Conservation (phyloP, 2,329 filamentous ascomycete species). For the Metarhizium guizhouense region DNA sequence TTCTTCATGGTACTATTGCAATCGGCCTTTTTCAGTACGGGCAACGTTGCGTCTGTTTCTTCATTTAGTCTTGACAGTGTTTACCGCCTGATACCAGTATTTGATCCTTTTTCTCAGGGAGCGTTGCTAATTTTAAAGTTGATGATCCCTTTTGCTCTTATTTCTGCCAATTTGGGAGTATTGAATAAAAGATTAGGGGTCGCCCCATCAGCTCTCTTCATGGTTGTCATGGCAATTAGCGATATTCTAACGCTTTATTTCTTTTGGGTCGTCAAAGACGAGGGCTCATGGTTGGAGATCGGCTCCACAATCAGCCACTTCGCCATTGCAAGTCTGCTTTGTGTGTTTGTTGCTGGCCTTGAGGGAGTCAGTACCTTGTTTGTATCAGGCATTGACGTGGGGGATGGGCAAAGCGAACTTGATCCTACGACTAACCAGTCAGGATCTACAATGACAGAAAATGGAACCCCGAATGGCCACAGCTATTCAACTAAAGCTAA, state of each 20-base stretch:
- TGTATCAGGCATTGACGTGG: conserved; percentile 69
- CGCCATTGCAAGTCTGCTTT: conserved; percentile 79
- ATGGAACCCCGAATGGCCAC: not conserved
- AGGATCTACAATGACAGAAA: not conserved
- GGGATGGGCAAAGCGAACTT: conserved; percentile 9
- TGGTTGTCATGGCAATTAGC: conserved; percentile 84
- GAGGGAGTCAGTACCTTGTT: conserved; percentile 81
- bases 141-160: conserved; percentile 84
- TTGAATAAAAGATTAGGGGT: conserved; percentile 78
- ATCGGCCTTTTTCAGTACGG: conserved; percentile 93
- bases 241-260: conserved; percentile 92
- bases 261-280: conserved; percentile 95
- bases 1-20: conserved; percentile 96
- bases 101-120: conserved; percentile 87
- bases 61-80: conserved; percentile 92
- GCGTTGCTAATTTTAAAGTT: conserved; percentile 82
- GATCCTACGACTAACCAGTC: not conserved
- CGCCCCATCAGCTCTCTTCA: conserved; percentile 82
- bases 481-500: not conserved
- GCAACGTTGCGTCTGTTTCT: conserved; percentile 89
- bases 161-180: conserved; percentile 90
- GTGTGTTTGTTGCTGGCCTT: conserved; percentile 81
- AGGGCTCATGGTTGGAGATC: conserved; percentile 96
- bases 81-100: conserved; percentile 76
- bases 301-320: conserved; percentile 96